phyloP scores from a whole-genome alignment of 306 rosid species.

The Castanopsis chinensis region DNA sequence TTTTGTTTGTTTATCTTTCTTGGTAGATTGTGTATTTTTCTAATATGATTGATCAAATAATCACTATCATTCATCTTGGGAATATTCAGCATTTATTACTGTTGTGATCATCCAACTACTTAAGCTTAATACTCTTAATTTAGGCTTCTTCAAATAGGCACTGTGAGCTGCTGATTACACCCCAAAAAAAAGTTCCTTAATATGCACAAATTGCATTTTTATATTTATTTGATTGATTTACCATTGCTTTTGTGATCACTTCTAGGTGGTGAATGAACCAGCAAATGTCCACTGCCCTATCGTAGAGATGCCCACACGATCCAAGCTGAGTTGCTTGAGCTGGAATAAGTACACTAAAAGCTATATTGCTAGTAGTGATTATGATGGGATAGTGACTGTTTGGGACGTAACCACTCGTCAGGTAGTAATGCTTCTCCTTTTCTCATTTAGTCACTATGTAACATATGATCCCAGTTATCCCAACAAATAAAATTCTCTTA shows the following conservation, averaged over 20 bases:
- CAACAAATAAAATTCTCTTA: neutral
- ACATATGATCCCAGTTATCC: neutral
- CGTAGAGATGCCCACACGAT: slow-evolving; percentile 92
- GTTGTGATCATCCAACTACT: neutral
- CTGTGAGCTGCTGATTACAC: too few species aligned
- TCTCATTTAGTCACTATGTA: neutral
- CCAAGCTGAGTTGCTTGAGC: slow-evolving; percentile 98
- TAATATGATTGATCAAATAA: neutral
- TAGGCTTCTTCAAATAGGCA: neutral
- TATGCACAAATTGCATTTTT: neutral
- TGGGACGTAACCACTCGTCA: slow-evolving; percentile 93
- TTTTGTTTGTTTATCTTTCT: neutral
- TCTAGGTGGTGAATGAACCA: slow-evolving; percentile 89
- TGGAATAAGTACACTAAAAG: slow-evolving; percentile 91
- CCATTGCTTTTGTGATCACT: slow-evolving; percentile 20
- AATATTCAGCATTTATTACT: neutral
- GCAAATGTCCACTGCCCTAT: slow-evolving; percentile 83
- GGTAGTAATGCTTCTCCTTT: slow-evolving; percentile 39
- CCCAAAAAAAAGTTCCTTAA: too few species aligned
- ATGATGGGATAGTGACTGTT: slow-evolving; percentile 93
- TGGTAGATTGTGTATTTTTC: neutral
- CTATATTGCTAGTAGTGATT: slow-evolving; percentile 95
- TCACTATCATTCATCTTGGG: neutral
- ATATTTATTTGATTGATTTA: neutral
- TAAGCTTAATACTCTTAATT: neutral